Conservation (phyloP, 2,329 filamentous ascomycete genomes). For the Fusarium sp. region DNA sequence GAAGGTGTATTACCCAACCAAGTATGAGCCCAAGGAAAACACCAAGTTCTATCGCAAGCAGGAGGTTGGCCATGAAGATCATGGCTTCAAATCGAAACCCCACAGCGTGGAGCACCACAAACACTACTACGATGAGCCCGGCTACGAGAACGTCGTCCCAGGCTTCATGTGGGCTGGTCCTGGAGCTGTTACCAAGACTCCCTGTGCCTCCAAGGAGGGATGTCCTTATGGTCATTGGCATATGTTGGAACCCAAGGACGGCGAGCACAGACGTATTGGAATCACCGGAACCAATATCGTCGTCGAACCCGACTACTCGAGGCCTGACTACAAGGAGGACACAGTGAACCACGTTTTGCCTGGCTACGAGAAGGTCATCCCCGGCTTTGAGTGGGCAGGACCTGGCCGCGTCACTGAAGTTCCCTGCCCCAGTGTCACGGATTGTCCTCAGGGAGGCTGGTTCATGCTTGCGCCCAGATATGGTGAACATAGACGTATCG, state of each 20-base stretch:
- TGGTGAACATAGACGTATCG: background rate
- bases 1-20: background rate
- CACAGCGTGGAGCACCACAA: background rate
- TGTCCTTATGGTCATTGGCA: constrained; percentile 1
- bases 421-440: background rate
- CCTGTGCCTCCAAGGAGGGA: background rate
- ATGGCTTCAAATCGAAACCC: background rate
- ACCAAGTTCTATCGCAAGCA: background rate
- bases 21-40: background rate
- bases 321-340: background rate
- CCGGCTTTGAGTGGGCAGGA: constrained; percentile 5
- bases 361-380: constrained; percentile 4
- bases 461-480: background rate
- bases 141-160: background rate
- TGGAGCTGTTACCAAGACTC: background rate
- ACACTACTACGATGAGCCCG: background rate
- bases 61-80: background rate
- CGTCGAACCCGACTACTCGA: background rate
- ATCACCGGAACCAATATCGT: background rate
- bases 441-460: background rate
- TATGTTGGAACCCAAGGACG: constrained; percentile 4
- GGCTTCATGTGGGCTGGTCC: constrained; percentile 5
- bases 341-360: background rate
- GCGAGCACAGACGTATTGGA: background rate
- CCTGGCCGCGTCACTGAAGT: background rate